A percentile compares a stretch with the other conserved stretches of the same genome.
Evolutionary conservation across 2,329 filamentous ascomycete genomes (phyloP).

Genomic region (Xylaria sp.): DNA sequence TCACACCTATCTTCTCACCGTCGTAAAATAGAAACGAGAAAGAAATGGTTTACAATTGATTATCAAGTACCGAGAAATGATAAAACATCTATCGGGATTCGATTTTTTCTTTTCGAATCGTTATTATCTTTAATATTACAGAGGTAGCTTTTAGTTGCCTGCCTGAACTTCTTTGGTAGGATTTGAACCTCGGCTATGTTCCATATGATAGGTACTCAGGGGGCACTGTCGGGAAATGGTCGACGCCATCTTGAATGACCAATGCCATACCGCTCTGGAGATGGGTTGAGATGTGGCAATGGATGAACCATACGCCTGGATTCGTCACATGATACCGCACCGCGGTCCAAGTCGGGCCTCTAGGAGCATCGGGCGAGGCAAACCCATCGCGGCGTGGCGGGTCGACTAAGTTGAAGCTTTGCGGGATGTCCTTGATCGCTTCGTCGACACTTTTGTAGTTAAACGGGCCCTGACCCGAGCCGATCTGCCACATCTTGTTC

Average conservation of each 20-base stretch:
- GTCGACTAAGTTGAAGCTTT: not conserved
- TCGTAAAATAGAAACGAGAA: too few species aligned
- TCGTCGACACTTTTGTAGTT: conserved; percentile 64
- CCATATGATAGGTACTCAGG: conserved; percentile 47
- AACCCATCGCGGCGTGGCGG: not conserved
- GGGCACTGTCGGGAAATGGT: conserved; percentile 56
- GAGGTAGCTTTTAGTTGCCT: too few species aligned
- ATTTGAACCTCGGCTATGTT: not conserved
- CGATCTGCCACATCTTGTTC: conserved; percentile 68
- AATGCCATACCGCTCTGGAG: conserved; percentile 65
- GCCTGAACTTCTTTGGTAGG: too few species aligned
- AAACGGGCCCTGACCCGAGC: conserved; percentile 60
- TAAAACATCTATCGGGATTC: too few species aligned
- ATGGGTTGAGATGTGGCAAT: conserved; percentile 67
- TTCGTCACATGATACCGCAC: conserved; percentile 63
- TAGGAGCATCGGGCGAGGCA: not conserved
- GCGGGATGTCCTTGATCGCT: not conserved
- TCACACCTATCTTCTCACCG: too few species aligned
- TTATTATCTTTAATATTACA: too few species aligned
- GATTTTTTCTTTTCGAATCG: too few species aligned
- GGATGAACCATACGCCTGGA: conserved; percentile 64
- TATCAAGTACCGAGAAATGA: too few species aligned
- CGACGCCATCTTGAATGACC: conserved; percentile 60
- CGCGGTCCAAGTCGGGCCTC: conserved; percentile 59
- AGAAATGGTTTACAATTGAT: too few species aligned